Percentiles rank a stretch among this genome's conserved stretches.
phyloP scores from a whole-genome alignment of 23 red algal genomes.

The Cyanidium caldarium region DNA sequence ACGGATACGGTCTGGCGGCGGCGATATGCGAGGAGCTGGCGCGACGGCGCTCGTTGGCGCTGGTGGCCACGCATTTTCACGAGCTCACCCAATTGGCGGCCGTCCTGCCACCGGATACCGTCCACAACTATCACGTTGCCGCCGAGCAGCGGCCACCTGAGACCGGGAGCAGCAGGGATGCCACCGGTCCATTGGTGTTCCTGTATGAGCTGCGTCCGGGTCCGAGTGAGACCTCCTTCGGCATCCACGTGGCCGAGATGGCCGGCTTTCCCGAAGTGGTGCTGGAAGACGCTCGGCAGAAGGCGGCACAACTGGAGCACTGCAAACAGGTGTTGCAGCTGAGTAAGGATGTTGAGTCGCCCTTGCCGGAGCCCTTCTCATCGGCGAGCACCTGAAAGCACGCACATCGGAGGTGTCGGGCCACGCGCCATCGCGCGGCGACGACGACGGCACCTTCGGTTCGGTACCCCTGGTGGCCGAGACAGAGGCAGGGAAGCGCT shows the following conservation, averaged over 20 bases:
- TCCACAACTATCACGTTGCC: conserved; percentile 69
- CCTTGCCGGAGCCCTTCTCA: no score
- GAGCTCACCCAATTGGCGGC: conserved; percentile 55
- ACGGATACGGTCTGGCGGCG: conserved; percentile 86
- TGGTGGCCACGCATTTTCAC: conserved; percentile 97
- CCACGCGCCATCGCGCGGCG: no score
- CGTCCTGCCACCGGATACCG: conserved; percentile 3
- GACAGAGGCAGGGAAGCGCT: no score
- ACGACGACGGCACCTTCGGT: no score
- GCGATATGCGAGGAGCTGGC: conserved; percentile 62
- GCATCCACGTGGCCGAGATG: conserved; percentile 88
- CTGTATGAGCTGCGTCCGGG: conserved; percentile 75
- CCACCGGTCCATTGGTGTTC: conserved; percentile 31
- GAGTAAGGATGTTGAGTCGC: no score
- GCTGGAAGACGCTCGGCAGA: conserved; percentile 32
- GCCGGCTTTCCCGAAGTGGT: conserved; percentile 64
- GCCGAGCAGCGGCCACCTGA: conserved; percentile 10
- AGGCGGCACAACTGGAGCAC: conserved; percentile 57
- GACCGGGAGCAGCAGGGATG: conserved; percentile 1
- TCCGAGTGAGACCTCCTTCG: conserved; percentile 76
- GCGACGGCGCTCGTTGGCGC: conserved; percentile 10
- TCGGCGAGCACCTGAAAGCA: no score
- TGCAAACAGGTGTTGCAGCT: no score
- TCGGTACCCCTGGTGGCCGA: no score
- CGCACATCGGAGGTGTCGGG: no score